Evolutionary conservation across 176 grass and related monocot genomes (phyloP).

Genomic region (Bolboschoenus planiculmis): DNA sequence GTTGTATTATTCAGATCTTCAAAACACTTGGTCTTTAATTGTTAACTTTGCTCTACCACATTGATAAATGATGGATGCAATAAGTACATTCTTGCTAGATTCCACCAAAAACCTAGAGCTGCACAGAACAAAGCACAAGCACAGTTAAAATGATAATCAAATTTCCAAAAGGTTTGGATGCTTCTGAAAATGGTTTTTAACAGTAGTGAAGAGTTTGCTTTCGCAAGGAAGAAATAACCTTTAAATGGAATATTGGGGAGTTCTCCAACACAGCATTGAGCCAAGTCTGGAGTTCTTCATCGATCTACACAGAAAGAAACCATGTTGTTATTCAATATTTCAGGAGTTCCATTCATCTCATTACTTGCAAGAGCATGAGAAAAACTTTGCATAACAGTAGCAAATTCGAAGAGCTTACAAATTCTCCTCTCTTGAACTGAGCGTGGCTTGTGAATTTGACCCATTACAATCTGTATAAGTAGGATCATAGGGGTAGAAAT

Average conservation of each 20-base stretch:
- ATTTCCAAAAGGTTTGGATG: not conserved
- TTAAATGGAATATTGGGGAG: conserved; percentile 57
- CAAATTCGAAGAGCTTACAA: conserved; percentile 45
- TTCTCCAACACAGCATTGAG: conserved; percentile 70
- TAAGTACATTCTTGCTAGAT: not conserved
- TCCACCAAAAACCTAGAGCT: not conserved
- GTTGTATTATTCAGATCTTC: not conserved
- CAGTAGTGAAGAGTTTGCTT: not conserved
- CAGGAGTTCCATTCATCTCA: not conserved
- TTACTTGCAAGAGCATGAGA: not conserved
- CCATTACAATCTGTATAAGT: conserved; percentile 65
- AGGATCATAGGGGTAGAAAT: conserved; percentile 67
- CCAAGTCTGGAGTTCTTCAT: conserved; percentile 48
- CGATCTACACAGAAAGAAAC: conserved; percentile 32
- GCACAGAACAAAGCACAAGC: not conserved
- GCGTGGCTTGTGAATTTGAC: conserved; percentile 70
- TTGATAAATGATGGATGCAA: not conserved
- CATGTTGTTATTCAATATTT: not conserved
- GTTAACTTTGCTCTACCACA: not conserved
- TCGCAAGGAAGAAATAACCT: conserved; percentile 9
- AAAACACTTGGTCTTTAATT: not conserved
- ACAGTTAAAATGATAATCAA: not conserved
- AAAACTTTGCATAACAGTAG: not conserved
- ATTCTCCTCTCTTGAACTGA: conserved; percentile 86
- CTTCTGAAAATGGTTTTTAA: not conserved